Base-by-base conservation (phyloP, 2,329 filamentous ascomycete species). In the Emericellopsis atlantica region DNA sequence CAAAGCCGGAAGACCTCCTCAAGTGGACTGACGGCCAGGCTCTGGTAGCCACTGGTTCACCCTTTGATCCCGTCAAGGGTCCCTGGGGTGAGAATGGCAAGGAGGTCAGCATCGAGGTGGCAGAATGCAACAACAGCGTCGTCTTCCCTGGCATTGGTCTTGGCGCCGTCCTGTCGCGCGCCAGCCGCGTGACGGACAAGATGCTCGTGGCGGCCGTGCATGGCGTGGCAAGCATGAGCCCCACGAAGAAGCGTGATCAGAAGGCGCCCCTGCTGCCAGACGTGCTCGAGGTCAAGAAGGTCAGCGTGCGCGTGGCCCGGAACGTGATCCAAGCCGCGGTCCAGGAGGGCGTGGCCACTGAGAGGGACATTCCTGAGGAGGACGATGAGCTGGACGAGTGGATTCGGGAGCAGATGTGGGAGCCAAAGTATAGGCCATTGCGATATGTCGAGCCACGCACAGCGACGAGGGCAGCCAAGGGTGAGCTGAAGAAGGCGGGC, bases 111-210 rank as follows among this genome's bases (percentile, higher is more conserved):
- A 64, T 72, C 43, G 60, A 69, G 23, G 54, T 72, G 53, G 85
- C 85, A 21, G 87, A 94, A 59, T 94, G 88, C 63, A 94, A 94
- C 63, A 94, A 94, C 61, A 83, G 79, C 1, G 84, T 84, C 29
- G 82, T 82, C 14, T 94, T 93, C 58, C 87, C 87, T 0, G 86
- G 86, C 0, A 90, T 94, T 44, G 87, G 86, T 0, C 77, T 94
- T 1, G 88, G 86, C 10, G 75, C 75, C 7, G 74, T 95, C 0
- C 72, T 94, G 1, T 79, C 71, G 22, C 77, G 84, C 12, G 70
- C 81, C 3, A 69, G 65, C 11, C 67, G 79, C 1, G 61, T 94
- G 23, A 83, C 81, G 0, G 79, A 89, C 45, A 74, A 76, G 46
- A 89, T 94, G 77, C 76, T 94, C 11, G 83, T 93, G 0, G 83